Conservation (phyloP, 1,284 basidiomycete genomes). For the Tylopilus sp. region DNA sequence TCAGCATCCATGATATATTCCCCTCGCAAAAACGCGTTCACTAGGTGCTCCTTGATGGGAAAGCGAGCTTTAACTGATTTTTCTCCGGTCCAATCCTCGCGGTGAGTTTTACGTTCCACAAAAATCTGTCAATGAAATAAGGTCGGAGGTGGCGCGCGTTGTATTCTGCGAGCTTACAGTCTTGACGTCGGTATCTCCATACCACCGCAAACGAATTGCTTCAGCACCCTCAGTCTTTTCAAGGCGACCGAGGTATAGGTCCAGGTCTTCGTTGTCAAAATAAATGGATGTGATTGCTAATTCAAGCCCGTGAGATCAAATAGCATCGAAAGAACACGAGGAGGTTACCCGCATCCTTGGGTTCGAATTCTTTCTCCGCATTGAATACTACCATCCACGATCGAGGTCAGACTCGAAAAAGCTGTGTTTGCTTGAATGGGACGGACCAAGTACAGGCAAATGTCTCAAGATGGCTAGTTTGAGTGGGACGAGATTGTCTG, state of each 20-base stretch:
- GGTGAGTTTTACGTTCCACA: constrained; percentile 97
- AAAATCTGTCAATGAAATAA: constrained; percentile 63
- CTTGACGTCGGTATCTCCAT: constrained; percentile 85
- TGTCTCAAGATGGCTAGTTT: constrained; percentile 93
- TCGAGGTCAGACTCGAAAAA: constrained; percentile 9
- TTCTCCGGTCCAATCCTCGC: constrained; percentile 99
- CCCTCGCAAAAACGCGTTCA: constrained; percentile 88
- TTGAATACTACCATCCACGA: constrained; percentile 72
- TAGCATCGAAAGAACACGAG: background rate
- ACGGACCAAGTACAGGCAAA: constrained; percentile 82
- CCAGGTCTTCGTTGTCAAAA: constrained; percentile 93
- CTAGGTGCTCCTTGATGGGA: constrained; percentile 91
- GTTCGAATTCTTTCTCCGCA: constrained; percentile 88
- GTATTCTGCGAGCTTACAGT: constrained; percentile 45
- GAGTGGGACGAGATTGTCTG: constrained; percentile 92
- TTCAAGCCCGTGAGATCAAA: constrained; percentile 8
- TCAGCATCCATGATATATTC: constrained; percentile 94
- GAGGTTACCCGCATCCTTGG: constrained; percentile 73
- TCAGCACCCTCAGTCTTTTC: constrained; percentile 99
- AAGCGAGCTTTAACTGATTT: constrained; percentile 99
- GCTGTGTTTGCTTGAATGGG: background rate
- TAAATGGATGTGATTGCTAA: constrained; percentile 86
- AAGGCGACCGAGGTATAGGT: constrained; percentile 94
- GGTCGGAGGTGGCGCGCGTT: background rate
- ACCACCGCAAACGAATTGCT: constrained; percentile 95